Percentiles rank a stretch among this genome's conserved stretches.
Evolutionary conservation across 495 filamentous ascomycete genomes (phyloP).

Genomic region (Acidiella bohemica): DNA sequence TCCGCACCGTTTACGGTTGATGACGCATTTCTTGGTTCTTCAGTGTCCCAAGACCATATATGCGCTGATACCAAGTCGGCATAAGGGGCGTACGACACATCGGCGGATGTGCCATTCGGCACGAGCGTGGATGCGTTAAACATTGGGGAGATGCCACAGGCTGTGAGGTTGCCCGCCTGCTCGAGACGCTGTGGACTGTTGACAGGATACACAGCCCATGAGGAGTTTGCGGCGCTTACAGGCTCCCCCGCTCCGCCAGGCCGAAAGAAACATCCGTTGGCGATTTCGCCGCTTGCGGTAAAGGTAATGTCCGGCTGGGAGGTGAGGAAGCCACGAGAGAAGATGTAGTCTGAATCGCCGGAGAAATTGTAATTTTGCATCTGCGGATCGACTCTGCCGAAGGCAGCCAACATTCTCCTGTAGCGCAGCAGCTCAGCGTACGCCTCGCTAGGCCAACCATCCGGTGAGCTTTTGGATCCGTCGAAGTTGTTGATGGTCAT

Average conservation of each 20-base stretch:
- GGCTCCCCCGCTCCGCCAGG: slow-evolving; percentile 24
- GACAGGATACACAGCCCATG: slow-evolving; percentile 40
- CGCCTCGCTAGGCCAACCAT: slow-evolving; percentile 50
- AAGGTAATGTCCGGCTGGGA: slow-evolving; percentile 21
- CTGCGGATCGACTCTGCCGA: slow-evolving; percentile 43
- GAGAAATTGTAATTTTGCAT: slow-evolving; percentile 39
- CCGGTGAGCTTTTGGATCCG: slow-evolving; percentile 37
- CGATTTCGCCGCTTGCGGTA: slow-evolving; percentile 29
- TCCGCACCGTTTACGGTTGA: slow-evolving; percentile 22
- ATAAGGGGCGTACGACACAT: slow-evolving; percentile 35
- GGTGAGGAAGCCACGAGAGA: slow-evolving; percentile 31
- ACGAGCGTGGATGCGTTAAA: slow-evolving; percentile 44
- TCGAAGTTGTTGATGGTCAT: slow-evolving; percentile 32
- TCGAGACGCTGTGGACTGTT: slow-evolving; percentile 19
- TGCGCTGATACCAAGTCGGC: slow-evolving; percentile 36
- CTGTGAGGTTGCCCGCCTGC: slow-evolving; percentile 30
- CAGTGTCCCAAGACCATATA: slow-evolving; percentile 47
- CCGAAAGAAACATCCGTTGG: slow-evolving; percentile 40
- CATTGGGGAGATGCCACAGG: slow-evolving; percentile 46
- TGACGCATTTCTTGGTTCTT: slow-evolving; percentile 37
- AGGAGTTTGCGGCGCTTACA: slow-evolving; percentile 39
- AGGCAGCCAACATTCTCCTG: slow-evolving; percentile 40
- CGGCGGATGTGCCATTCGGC: slow-evolving; percentile 40
- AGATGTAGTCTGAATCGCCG: slow-evolving; percentile 32
- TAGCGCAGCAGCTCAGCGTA: slow-evolving; percentile 40